Base-by-base conservation (phyloP, 1,284 basidiomycete species). In the Athelia psychrophila region DNA sequence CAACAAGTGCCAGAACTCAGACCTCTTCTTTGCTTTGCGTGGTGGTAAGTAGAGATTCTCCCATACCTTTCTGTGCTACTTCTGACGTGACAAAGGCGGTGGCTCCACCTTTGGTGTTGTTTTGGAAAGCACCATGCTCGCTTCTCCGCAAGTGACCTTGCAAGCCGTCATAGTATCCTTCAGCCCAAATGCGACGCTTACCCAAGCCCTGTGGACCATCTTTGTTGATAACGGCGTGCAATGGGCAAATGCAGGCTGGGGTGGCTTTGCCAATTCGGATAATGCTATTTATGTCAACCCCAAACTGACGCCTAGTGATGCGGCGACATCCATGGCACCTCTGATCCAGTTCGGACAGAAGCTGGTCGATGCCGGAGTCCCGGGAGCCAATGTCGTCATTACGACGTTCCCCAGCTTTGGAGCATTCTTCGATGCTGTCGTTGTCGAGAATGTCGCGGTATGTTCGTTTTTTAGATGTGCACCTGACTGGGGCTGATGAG, bases 191-290 rank as follows among this genome's bases (percentile, higher is more conserved):
- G 44, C 52, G 13, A 51, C 50, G 6, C 62, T 59, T 22, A 63
- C 62, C 2, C 49, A 49, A 35, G 56, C 62, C 33, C 56, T 70
- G 13, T 67, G 66, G 59, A 56, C 56, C 25, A 62, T 76, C 15
- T 55, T 73, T 30, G 60, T 70, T 10, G 68, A 74, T 32, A 67
- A 73, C 56, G 60, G 68, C 1, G 56, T 68, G n/a, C 58, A 61
- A 51, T 78, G 74, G 75, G 72, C 71, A 8, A 59, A 73, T 20
- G 71, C 78, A 54, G 80, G 80, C 19, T 82, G 80, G 80, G 79
- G 80, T 38, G 78, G 78, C 4, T 73, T 74, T 51, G 69, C 74
- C 3, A 67, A 52, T 38, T 51, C 49, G 46, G 40, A 38, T 33
- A 54, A 54, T 27, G 59, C 56, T 38, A 51, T 66, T 12, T 66